Base-by-base conservation (phyloP, 2,329 filamentous ascomycete species). In the Penicillium corylophilum region DNA sequence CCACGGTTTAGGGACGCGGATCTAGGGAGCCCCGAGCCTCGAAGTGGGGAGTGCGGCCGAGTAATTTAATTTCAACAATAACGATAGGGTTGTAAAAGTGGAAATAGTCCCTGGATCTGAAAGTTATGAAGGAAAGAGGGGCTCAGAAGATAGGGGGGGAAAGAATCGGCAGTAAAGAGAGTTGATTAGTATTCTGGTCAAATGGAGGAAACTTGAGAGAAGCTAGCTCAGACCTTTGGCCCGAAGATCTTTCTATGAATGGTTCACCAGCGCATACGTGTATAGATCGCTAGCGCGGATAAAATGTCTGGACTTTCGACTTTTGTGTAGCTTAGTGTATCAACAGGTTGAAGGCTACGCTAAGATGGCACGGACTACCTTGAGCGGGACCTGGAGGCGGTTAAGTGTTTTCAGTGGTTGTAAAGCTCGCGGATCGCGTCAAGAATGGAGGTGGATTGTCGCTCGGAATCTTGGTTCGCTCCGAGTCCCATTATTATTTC, bases 241-340 rank as follows among this genome's bases (percentile, higher is more conserved):
- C 16, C 35, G 35, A 38, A 38, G 35, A 38, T 38, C 35, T 13
- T 38, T 41, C 39, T 23, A 41, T n/a, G 39, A 26, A 26, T 41
- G 20, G 39, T 23, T 38, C 35, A 38, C 10, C 18, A 24, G 26
- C 15, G 23, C 22, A 44, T 45, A 45, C 42, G 40, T 50, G 51
- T 51, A 43, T 46, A 51, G 44, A 50, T 50, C 40, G 33, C 44
- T 29, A 54, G 44, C 33, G 44, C 44, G 51, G 31, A 47, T 40
- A 44, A 38, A 38, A 15, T 41, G 36, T 44, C 44, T 48, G 35
- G 35, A 48, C 41, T 38, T 38, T 38, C 33, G 33, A 35, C 6
- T 8, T 10, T 28, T 8, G 29, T n/a, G 13, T 31, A 31, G 12
- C 29, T 31, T 31, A 31, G 29, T 31, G 29, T 5, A 31, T 13